These are phyloP conservation scores for Phytopythium aichiense DNA, from an alignment of 352 stramenopile genomes.

Conservation along the genomic window DNA sequence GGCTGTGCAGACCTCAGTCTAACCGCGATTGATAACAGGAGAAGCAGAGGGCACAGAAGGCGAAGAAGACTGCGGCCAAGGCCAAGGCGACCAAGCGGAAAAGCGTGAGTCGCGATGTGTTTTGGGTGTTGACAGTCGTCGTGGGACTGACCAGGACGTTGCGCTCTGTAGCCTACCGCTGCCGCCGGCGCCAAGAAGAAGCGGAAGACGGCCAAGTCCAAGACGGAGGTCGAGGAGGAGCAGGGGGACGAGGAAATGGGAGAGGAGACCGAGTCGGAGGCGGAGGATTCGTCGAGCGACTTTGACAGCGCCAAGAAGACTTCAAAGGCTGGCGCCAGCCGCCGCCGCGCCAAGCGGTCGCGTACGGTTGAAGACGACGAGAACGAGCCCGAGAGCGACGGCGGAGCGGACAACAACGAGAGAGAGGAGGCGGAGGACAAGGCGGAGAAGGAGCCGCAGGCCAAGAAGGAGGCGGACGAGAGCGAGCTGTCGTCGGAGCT, in stretches of 20 bases:
- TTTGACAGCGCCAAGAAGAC: slow-evolving; percentile 58
- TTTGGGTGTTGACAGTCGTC: not conserved
- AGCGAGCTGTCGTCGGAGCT: slow-evolving; percentile 39
- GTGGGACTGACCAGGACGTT: not conserved
- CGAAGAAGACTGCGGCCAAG: slow-evolving; percentile 31
- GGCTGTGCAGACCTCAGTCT: not conserved
- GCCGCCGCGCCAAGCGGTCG: slow-evolving; percentile 22
- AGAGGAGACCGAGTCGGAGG: slow-evolving; percentile 47
- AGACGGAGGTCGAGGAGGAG: slow-evolving; percentile 30
- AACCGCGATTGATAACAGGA: not conserved
- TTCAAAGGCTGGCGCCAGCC: slow-evolving; percentile 21
- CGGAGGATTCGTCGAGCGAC: slow-evolving; percentile 60
- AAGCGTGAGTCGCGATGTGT: slow-evolving; percentile 13
- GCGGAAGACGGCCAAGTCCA: slow-evolving; percentile 28
- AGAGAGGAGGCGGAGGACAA: slow-evolving; percentile 15
- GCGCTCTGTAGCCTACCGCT: slow-evolving; percentile 8
- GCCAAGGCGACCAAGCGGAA: slow-evolving; percentile 34
- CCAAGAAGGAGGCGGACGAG: slow-evolving; percentile 15
- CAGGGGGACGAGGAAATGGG: slow-evolving; percentile 34
- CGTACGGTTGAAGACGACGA: slow-evolving; percentile 21
- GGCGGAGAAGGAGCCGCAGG: slow-evolving; percentile 10
- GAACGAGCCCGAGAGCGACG: slow-evolving; percentile 21
- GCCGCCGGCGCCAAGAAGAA: slow-evolving; percentile 35
- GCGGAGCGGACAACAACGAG: slow-evolving; percentile 13
- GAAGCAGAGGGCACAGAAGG: slow-evolving; percentile 13